Evolutionary conservation across 1,139 yeast genomes (phyloP).

Genomic region (Pichia sp.): DNA sequence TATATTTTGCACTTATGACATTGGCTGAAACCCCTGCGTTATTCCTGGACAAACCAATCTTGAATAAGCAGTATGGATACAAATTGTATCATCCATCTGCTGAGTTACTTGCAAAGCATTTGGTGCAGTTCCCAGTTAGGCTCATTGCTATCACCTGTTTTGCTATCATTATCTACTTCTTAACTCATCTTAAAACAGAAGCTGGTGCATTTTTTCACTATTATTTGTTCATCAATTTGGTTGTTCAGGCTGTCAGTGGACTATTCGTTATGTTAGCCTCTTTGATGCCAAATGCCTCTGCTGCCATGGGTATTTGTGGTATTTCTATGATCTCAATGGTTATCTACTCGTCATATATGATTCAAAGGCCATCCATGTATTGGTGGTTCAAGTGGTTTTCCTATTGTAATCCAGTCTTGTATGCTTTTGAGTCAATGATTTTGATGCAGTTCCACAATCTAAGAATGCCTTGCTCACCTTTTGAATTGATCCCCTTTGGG

Average conservation of each 20-base stretch:
- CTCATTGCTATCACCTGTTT: slow-evolving; percentile 34
- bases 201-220: slow-evolving; percentile 42
- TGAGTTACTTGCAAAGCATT: slow-evolving; percentile 41
- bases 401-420: slow-evolving; percentile 50
- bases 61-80: slow-evolving; percentile 41
- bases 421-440: slow-evolving; percentile 53
- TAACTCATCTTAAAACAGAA: slow-evolving; percentile 39
- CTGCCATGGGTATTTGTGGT: slow-evolving; percentile 52
- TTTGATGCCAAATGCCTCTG: slow-evolving; percentile 40
- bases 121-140: slow-evolving; percentile 39
- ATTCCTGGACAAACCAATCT: slow-evolving; percentile 40
- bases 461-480: slow-evolving; percentile 44
- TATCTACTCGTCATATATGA: slow-evolving; percentile 52
- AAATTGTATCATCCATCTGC: slow-evolving; percentile 45
- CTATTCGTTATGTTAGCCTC: slow-evolving; percentile 49
- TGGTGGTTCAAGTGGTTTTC: slow-evolving; percentile 64
- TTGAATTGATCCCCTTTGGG: slow-evolving; percentile 45
- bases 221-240: slow-evolving; percentile 40
- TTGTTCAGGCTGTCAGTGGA: slow-evolving; percentile 37
- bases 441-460: slow-evolving; percentile 52
- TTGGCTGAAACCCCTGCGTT: slow-evolving; percentile 39
- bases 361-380: slow-evolving; percentile 55
- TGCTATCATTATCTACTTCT: slow-evolving; percentile 37
- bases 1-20: slow-evolving; percentile 40
- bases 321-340: slow-evolving; percentile 41